These are phyloP conservation scores for Aspergillus clavatus DNA, from an alignment of 2,329 filamentous ascomycete genomes.

Conservation along the genomic window DNA sequence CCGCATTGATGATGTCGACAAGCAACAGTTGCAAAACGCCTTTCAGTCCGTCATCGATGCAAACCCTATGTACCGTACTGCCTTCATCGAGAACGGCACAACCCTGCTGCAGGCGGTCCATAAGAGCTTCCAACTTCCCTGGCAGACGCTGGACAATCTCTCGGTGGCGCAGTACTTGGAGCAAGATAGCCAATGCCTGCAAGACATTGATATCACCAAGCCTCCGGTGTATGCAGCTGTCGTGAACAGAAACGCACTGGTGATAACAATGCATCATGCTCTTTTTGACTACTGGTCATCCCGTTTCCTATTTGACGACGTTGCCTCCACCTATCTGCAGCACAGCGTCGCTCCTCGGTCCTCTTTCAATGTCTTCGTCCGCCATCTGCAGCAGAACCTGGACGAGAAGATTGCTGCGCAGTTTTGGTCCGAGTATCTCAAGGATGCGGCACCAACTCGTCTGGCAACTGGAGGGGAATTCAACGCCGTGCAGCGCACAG, in stretches of 20 bases:
- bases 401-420: background rate
- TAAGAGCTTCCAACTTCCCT: constrained; percentile 2
- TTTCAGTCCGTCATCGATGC: constrained; percentile 3
- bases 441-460: constrained; percentile 2
- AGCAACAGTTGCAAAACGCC: constrained; percentile 3
- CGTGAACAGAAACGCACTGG: constrained; percentile 13
- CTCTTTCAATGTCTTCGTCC: constrained; percentile 5
- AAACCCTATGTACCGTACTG: constrained; percentile 9
- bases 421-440: constrained; percentile 7
- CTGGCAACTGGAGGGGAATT: constrained; percentile 1
- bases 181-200: constrained; percentile 1
- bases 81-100: constrained; percentile 6
- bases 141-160: constrained; percentile 8
- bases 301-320: constrained; percentile 25
- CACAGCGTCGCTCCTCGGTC: constrained; percentile 2
- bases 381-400: constrained; percentile 2
- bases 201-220: constrained; percentile 8
- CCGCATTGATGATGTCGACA: constrained; percentile 2
- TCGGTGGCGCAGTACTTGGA: constrained; percentile 8
- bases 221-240: constrained; percentile 11
- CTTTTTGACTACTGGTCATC: constrained; percentile 34
- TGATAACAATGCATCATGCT: constrained; percentile 31
- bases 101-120: constrained; percentile 11
- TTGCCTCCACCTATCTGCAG: constrained; percentile 4
- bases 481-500: constrained; percentile 1